phyloP scores from a whole-genome alignment of 306 rosid species.

The Casuarina cunninghamiana region DNA sequence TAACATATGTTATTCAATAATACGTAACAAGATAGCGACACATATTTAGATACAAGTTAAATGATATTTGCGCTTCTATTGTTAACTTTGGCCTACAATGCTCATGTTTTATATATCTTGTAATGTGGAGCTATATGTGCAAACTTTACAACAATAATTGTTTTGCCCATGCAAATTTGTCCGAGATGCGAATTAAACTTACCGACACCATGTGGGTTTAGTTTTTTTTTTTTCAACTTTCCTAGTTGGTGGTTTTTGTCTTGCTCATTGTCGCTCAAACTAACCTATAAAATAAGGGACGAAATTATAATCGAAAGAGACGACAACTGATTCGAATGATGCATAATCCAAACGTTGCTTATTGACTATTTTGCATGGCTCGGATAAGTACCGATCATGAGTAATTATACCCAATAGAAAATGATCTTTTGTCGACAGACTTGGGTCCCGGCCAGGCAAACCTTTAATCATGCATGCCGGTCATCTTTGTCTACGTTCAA shows the following conservation, averaged over 20 bases:
- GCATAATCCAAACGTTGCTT: background rate
- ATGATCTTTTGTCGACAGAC: constrained; percentile 8
- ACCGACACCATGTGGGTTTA: background rate
- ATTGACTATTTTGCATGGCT: background rate
- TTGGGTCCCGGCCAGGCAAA: background rate
- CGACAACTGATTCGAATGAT: no score
- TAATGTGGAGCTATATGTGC: no score
- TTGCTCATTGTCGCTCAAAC: background rate
- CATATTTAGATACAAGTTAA: no score
- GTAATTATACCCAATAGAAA: background rate
- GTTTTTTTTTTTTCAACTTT: background rate
- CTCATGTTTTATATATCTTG: no score
- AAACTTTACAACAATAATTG: background rate
- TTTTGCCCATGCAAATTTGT: background rate
- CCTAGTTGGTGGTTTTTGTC: background rate
- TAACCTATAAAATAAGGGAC: background rate
- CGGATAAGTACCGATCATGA: background rate
- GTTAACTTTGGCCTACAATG: no score
- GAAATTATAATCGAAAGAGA: background rate
- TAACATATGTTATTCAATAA: no score
- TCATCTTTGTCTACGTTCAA: constrained; percentile 1
- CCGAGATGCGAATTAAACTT: background rate
- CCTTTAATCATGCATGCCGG: no score
- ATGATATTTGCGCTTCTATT: no score
- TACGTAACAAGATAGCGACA: no score